These are phyloP conservation scores for Prasinococcaceae sp. DNA, from an alignment of 139 green algal species.

Conservation along the genomic window DNA sequence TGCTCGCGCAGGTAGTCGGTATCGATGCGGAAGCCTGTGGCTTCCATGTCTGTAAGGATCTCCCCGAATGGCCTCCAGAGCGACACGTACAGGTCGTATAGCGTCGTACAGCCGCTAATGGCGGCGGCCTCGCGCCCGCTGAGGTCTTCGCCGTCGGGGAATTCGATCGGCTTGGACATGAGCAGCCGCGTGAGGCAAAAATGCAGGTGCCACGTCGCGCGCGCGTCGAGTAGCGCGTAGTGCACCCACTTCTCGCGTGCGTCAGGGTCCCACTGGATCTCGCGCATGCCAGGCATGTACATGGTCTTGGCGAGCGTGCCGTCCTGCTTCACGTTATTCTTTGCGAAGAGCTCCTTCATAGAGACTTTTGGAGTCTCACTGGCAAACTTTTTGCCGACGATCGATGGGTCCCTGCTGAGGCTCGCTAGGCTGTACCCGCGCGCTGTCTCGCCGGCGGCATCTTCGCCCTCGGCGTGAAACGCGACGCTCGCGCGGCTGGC, in stretches of 20 bases:
- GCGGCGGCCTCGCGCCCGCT: too few relatives aligned
- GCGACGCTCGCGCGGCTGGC: constrained; percentile 43
- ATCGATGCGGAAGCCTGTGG: constrained; percentile 46
- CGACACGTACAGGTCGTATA: constrained; percentile 64
- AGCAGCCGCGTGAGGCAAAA: too few relatives aligned
- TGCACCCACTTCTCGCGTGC: constrained; percentile 61
- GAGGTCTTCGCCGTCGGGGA: too few relatives aligned
- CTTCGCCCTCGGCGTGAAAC: too few relatives aligned
- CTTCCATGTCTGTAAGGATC: constrained; percentile 89
- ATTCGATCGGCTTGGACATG: too few relatives aligned
- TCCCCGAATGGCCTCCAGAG: constrained; percentile 73
- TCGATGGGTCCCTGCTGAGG: too few relatives aligned
- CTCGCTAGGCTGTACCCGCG: too few relatives aligned
- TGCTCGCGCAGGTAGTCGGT: constrained; percentile 33
- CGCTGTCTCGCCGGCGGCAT: too few relatives aligned
- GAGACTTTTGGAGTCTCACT: too few relatives aligned
- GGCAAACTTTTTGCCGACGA: too few relatives aligned
- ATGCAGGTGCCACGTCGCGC: constrained; percentile 64
- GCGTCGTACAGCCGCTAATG: too few relatives aligned
- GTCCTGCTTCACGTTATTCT: constrained; percentile 55
- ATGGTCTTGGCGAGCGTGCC: constrained; percentile 44
- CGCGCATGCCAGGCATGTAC: constrained; percentile 34
- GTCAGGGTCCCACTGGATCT: constrained; percentile 43
- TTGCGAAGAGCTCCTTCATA: constrained; percentile 85
- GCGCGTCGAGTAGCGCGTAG: constrained; percentile 78